These are phyloP conservation scores for Rhizophora mangle DNA, from an alignment of 345 rosid genomes.

Conservation along the genomic window DNA sequence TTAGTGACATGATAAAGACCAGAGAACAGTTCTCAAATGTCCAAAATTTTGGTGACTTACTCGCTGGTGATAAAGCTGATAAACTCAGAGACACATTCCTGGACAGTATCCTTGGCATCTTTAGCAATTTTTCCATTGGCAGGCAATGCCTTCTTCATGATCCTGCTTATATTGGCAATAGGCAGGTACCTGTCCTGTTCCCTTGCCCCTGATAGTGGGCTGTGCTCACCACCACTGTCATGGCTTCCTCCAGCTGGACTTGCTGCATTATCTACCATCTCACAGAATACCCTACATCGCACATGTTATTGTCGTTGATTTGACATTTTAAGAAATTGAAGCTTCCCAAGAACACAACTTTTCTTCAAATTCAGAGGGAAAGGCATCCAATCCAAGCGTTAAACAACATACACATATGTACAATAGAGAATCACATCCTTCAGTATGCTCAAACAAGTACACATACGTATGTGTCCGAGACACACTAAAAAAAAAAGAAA, in stretches of 20 bases:
- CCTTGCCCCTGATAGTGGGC: conserved; percentile 51
- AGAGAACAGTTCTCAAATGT: not conserved
- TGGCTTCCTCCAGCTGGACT: conserved; percentile 63
- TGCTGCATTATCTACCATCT: conserved; percentile 57
- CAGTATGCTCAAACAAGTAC: not conserved
- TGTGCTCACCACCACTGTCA: conserved; percentile 60
- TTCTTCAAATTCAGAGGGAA: not conserved
- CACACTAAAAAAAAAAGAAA: too few relatives aligned
- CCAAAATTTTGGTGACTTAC: conserved; percentile 19
- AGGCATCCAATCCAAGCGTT: not conserved
- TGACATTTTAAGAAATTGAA: not conserved
- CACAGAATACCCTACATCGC: not conserved
- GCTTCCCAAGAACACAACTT: not conserved
- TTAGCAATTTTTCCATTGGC: conserved; percentile 62
- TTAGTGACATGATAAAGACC: not conserved
- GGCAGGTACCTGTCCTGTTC: conserved; percentile 64
- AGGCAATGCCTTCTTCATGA: conserved; percentile 69
- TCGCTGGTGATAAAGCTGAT: conserved; percentile 71
- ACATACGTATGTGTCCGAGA: too few relatives aligned
- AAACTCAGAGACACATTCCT: conserved; percentile 71
- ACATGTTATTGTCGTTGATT: not conserved
- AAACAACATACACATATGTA: not conserved
- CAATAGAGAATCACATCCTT: too few relatives aligned
- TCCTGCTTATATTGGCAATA: conserved; percentile 62
- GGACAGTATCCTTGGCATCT: conserved; percentile 66